Evolutionary conservation across 768 basidiomycete species (phyloP), one percentile per base, ranked within the genome.

Genomic region (Podaxis pistillaris): DNA sequence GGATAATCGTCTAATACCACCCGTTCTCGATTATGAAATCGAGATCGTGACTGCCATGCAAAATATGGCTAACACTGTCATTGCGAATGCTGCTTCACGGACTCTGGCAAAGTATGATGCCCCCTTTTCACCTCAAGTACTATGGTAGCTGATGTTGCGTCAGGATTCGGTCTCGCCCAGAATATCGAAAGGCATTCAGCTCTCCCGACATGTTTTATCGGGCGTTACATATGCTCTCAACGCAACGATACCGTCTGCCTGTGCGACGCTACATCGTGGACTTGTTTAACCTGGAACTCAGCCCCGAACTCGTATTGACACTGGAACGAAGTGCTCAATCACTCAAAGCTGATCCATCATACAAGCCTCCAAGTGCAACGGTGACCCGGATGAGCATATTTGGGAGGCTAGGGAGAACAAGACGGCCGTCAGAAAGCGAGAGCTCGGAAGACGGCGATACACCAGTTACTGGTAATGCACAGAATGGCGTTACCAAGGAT

Each of bases 181-280:
- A 88, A 76, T 95, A 87, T 66, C 86, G 87, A 28, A 72, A 78
- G 3, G 83, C 91, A 28, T 98, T 98, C 76, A 76, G 82, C 4
- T 95, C 94, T 0, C 83, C 91, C 0, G 76, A 85, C 3, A 83
- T 95, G 72, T 88, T 92, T 70, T 94, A 88, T 73, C 87, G 96
- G 44, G 94, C 89, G 0, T 79, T 98, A 40, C 90, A 93, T 58
- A 87, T 90, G 58, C 89, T 99, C 62, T 95, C 93, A 1, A 90
- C 89, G 0, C 91, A 93, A 63, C 88, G 92, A 63, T 98, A 94
- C 73, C 90, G 95, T 28, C 84, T 95, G 8, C 93, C 96, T 15
- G 95, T 97, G 63, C 87, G 96, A 51, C 83, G 93, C 60, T 98
- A 95, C 73, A 89, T 98, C 65, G 74, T 98, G 63, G 96, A 99